Conservation (phyloP, 2,329 filamentous ascomycete genomes). For the Byssothecium circinans region DNA sequence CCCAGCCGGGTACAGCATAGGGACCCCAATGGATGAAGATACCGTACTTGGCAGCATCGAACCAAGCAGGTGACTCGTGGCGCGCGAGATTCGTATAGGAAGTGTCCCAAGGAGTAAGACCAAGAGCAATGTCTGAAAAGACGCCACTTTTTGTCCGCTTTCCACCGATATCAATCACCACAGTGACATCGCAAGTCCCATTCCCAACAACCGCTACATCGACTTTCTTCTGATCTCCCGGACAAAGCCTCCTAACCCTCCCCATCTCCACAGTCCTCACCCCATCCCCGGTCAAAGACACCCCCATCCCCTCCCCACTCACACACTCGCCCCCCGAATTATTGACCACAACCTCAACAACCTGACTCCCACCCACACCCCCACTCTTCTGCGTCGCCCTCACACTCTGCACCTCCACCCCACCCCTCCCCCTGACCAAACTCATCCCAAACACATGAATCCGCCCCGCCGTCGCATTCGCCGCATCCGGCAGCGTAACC, state of each 20-base stretch:
- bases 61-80: constrained; percentile 49
- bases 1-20: constrained; percentile 61
- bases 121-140: constrained; percentile 12
- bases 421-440: constrained; percentile 21
- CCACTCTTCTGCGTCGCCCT: constrained; percentile 47
- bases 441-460: constrained; percentile 47
- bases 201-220: constrained; percentile 10
- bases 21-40: constrained; percentile 65
- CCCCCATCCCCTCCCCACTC: constrained; percentile 8
- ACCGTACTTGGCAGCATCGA: constrained; percentile 58
- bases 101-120: constrained; percentile 30
- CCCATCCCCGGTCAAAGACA: constrained; percentile 28
- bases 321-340: constrained; percentile 16
- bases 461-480: constrained; percentile 40
- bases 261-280: constrained; percentile 40
- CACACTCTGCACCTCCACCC: constrained; percentile 40
- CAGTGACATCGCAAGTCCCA: constrained; percentile 10
- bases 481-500: constrained; percentile 47
- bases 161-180: constrained; percentile 10
- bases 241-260: constrained; percentile 42
- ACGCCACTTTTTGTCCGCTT: constrained; percentile 4
- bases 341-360: constrained; percentile 37
- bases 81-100: constrained; percentile 14
- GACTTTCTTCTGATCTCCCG: constrained; percentile 18
- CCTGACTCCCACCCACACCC: constrained; percentile 37